These are phyloP conservation scores for Scheffersomyces cryptocercus DNA, from an alignment of 1,139 yeast species.

Conservation along the genomic window DNA sequence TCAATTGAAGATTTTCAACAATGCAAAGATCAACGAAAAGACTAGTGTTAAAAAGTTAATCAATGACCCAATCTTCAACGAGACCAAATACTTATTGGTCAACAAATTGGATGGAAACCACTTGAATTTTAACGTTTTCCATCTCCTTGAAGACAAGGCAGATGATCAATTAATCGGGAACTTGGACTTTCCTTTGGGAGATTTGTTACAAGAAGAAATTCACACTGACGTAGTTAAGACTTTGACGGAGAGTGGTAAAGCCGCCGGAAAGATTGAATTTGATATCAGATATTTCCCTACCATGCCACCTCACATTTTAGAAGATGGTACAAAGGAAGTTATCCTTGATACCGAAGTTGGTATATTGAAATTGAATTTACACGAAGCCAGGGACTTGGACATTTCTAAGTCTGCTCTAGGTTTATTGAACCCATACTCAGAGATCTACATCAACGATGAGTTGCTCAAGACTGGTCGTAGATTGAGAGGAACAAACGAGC, in stretches of 20 bases:
- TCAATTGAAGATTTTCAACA: constrained; percentile 46
- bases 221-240: constrained; percentile 33
- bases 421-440: constrained; percentile 69
- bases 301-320: constrained; percentile 44
- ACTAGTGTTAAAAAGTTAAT: constrained; percentile 60
- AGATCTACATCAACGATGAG: constrained; percentile 57
- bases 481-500: constrained; percentile 67
- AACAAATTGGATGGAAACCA: constrained; percentile 57
- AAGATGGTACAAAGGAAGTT: constrained; percentile 53
- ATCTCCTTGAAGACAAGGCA: constrained; percentile 52
- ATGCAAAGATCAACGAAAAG: constrained; percentile 43
- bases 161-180: constrained; percentile 60
- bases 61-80: constrained; percentile 64
- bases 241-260: constrained; percentile 52
- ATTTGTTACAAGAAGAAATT: constrained; percentile 56
- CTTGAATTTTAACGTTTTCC: constrained; percentile 53
- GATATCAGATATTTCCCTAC: constrained; percentile 68
- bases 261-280: constrained; percentile 60
- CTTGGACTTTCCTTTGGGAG: constrained; percentile 55
- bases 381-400: constrained; percentile 74
- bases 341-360: constrained; percentile 64
- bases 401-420: constrained; percentile 66
- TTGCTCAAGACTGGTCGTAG: constrained; percentile 57
- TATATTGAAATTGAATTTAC: constrained; percentile 67
- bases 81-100: constrained; percentile 60